phyloP scores from a whole-genome alignment of 768 basidiomycete genomes.

The Mycena rebaudengoi region DNA sequence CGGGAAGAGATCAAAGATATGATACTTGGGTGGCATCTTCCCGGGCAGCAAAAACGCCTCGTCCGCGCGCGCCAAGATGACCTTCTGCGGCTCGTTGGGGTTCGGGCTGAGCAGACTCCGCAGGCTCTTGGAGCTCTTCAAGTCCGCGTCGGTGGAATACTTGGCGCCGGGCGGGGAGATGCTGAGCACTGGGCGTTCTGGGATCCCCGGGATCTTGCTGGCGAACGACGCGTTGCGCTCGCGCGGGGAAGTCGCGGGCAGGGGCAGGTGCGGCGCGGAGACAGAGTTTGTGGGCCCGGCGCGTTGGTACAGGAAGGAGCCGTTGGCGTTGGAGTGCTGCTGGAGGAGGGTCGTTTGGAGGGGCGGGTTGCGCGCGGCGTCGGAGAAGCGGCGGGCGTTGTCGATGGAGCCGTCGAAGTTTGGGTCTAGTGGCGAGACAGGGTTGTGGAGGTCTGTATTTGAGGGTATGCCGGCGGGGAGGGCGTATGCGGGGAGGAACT shows the following conservation, averaged over 20 bases:
- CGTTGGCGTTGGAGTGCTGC: neutral
- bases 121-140: neutral
- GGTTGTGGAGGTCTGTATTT: constrained; percentile 34
- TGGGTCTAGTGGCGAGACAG: constrained; percentile 4
- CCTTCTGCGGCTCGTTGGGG: constrained; percentile 36
- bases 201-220: constrained; percentile 21
- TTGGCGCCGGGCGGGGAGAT: constrained; percentile 32
- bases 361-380: constrained; percentile 12
- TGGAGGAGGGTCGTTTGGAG: too few species aligned
- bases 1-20: constrained; percentile 72
- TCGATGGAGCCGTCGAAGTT: constrained; percentile 12
- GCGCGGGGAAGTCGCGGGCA: constrained; percentile 31
- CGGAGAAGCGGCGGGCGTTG: constrained; percentile 6
- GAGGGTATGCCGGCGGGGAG: constrained; percentile 61
- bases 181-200: constrained; percentile 31
- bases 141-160: neutral
- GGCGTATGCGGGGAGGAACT: constrained; percentile 74
- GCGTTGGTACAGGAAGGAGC: constrained; percentile 36
- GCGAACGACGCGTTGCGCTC: constrained; percentile 16
- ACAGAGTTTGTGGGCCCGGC: constrained; percentile 17
- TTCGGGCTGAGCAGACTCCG: constrained; percentile 11
- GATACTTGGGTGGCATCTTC: constrained; percentile 64
- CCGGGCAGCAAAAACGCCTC: constrained; percentile 62
- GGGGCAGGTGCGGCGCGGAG: constrained; percentile 37
- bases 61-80: constrained; percentile 48